phyloP scores from a whole-genome alignment of 192 early-diverging fungal species.

The Kappamyces sp. region DNA sequence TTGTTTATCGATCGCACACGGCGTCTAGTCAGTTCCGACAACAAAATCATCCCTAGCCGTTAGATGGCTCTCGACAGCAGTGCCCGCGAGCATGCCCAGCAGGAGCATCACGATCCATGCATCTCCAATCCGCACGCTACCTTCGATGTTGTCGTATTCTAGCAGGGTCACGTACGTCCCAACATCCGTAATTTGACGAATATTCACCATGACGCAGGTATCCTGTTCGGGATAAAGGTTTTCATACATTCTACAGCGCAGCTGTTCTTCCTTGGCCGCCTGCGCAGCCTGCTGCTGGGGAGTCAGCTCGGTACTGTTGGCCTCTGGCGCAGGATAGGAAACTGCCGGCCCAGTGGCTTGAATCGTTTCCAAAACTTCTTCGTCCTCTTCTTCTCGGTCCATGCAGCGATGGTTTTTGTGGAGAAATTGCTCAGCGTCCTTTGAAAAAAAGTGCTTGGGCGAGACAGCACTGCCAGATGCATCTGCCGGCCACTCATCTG shows the following conservation, averaged over 20 bases:
- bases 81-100: no score
- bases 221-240: constrained; percentile 88
- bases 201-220: constrained; percentile 95
- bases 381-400: no score
- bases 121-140: no score
- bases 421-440: no score
- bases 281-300: constrained; percentile 27
- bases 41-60: constrained; percentile 72
- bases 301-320: constrained; percentile 20
- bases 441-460: no score
- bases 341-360: no score
- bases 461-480: no score
- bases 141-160: constrained; percentile 97
- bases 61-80: not conserved
- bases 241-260: constrained; percentile 89
- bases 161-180: constrained; percentile 92
- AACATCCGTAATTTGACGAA: constrained; percentile 90
- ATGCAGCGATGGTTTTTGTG: no score
- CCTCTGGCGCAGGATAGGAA: not conserved
- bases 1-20: constrained; percentile 97
- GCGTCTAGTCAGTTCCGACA: constrained; percentile 86
- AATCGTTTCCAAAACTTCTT: no score
- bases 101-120: no score
- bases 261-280: constrained; percentile 25
- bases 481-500: no score